Evolutionary conservation across 2,329 filamentous ascomycete species (phyloP).

Genomic region (Hymenoscyphus infarciens): DNA sequence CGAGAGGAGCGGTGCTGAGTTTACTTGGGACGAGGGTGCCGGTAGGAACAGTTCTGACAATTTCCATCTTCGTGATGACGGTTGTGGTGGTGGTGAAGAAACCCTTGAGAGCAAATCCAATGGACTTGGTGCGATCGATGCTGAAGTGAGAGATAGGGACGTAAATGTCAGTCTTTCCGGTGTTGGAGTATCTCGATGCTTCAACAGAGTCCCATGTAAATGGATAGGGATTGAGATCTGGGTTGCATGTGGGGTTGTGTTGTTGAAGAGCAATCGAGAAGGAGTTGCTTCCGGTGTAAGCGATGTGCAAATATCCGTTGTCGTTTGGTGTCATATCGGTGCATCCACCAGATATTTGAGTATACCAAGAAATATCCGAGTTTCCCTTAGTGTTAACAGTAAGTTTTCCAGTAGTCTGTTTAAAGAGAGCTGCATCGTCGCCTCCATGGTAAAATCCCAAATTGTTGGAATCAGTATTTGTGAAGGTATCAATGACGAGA

Average conservation of each 20-base stretch:
- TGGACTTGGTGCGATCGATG: conserved; percentile 51
- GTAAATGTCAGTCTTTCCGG: conserved; percentile 53
- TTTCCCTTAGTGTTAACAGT: conserved; percentile 53
- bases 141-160: conserved; percentile 65
- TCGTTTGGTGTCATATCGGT: conserved; percentile 52
- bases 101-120: conserved; percentile 61
- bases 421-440: conserved; percentile 55
- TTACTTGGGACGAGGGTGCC: conserved; percentile 54
- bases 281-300: conserved; percentile 57
- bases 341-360: conserved; percentile 53
- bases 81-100: conserved; percentile 55
- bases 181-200: conserved; percentile 54
- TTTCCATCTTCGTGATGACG: conserved; percentile 54
- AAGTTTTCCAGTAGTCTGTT: conserved; percentile 49
- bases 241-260: conserved; percentile 59
- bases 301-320: conserved; percentile 60
- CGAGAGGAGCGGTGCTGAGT: conserved; percentile 56
- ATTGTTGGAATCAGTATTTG: conserved; percentile 49
- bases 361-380: conserved; percentile 59
- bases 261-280: conserved; percentile 65
- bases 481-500: conserved; percentile 61
- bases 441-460: conserved; percentile 63
- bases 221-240: conserved; percentile 54
- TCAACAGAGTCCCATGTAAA: conserved; percentile 67
- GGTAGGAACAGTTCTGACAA: conserved; percentile 52